These are phyloP conservation scores for Yarrowia sp. DNA, from an alignment of 805 yeast genomes.

Conservation along the genomic window DNA sequence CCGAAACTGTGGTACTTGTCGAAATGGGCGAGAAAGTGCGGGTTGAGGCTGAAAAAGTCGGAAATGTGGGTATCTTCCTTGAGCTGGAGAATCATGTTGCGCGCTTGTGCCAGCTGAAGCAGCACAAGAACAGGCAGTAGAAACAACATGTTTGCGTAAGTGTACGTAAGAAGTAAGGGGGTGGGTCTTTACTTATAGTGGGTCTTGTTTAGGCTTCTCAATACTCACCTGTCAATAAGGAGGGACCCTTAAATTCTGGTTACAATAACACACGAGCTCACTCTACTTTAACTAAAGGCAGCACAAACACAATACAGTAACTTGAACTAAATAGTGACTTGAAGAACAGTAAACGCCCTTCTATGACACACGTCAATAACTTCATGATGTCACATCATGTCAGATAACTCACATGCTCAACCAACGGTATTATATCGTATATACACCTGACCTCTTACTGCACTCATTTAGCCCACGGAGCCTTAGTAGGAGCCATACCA, in stretches of 20 bases:
- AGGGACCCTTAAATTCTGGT: neutral
- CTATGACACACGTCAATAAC: too few species aligned
- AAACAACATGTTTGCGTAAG: slow-evolving; percentile 10
- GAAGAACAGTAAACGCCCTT: too few species aligned
- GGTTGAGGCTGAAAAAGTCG: slow-evolving; percentile 13
- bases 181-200: too few species aligned
- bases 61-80: slow-evolving; percentile 16
- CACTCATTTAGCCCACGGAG: slow-evolving; percentile 41
- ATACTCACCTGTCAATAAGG: neutral
- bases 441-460: too few species aligned
- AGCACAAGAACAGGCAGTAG: slow-evolving; percentile 25
- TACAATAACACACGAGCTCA: too few species aligned
- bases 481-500: slow-evolving; percentile 28
- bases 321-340: too few species aligned
- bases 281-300: too few species aligned
- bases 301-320: too few species aligned
- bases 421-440: too few species aligned
- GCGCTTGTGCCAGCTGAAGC: slow-evolving; percentile 7
- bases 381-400: too few species aligned
- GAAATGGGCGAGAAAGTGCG: slow-evolving; percentile 28
- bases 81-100: slow-evolving; percentile 30
- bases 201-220: too few species aligned
- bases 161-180: neutral
- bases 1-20: slow-evolving; percentile 37
- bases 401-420: too few species aligned